Evolutionary conservation across 441 rosid species (phyloP).

Genomic region (Theobroma grandiflorum): DNA sequence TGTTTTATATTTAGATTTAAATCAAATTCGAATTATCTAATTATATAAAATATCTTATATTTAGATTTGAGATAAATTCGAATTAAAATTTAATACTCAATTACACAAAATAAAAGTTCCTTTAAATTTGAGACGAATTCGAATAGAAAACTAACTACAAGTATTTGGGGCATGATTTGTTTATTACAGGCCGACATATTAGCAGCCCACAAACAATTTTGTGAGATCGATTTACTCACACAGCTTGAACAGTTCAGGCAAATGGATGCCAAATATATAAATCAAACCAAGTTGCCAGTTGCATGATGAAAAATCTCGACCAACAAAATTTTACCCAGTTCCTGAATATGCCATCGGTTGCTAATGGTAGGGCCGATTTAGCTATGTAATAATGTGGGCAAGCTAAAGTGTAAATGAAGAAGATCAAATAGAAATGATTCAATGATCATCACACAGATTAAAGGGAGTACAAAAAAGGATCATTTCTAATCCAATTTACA

Average conservation of each 20-base stretch:
- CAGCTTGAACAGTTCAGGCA: background rate
- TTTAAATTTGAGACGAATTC: too few relatives aligned
- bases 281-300: background rate
- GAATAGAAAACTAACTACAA: too few relatives aligned
- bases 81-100: too few relatives aligned
- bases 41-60: too few relatives aligned
- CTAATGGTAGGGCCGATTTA: background rate
- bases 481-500: background rate
- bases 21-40: too few relatives aligned
- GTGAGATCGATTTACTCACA: background rate
- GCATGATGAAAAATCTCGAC: background rate
- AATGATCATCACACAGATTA: background rate
- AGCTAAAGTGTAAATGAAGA: background rate
- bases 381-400: background rate
- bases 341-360: background rate
- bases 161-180: background rate
- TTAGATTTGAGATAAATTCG: too few relatives aligned
- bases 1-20: too few relatives aligned
- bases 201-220: background rate
- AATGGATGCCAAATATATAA: too few relatives aligned
- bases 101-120: too few relatives aligned
- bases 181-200: background rate
- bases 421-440: background rate
- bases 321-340: background rate
- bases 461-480: background rate